Base-by-base conservation (phyloP, 1,284 basidiomycete genomes). In the Cystobasidiaceae sp. region DNA sequence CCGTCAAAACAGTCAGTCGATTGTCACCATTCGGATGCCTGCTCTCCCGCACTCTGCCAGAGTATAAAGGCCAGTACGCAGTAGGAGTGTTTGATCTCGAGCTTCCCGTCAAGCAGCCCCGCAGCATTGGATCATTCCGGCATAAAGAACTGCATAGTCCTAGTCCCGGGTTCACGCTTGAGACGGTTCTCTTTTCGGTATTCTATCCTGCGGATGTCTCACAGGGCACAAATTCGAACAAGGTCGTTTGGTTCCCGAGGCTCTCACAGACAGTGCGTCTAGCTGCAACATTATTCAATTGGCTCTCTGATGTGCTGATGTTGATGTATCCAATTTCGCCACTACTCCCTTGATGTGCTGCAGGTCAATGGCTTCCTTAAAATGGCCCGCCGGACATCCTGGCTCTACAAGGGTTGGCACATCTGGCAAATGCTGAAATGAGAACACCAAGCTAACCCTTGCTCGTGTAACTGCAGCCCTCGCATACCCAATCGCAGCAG, bases 121-220 rank as follows among this genome's bases (percentile, higher is more conserved):
- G 44, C 7, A 45, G 33, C 6, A 51, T 67, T 23, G 65, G 65
- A 5, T 33, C 39, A 15, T 67, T 67, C 48, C n/a, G 21, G 21
- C 57, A 60, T 30, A 60, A 54, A n/a, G 30, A 34, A 1, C 9
- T 55, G 27, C 52, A 48, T 21, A 13, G n/a, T 4, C 25, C 34
- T 19, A 21, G 61, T 6, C 59, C 46, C 4, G 65, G 65, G 4
- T 54, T 67, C 43, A 28, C 52, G 34, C 28, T 62, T 2, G 58
- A 60, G 3, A 60, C 60, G 17, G 69, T 79, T 8, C 73, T 52
- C 2, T 62, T 62, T 41, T 41, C 32, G 74, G 25, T 80, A 27
- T 80, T 79, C 71, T 80, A 80, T 66, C 79, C 80, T 17, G 70
- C 77, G 28, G 60, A 67, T 34, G 33, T 21, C 37, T 46, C 1